Percentiles rank a stretch among this genome's conserved stretches.
Conservation (phyloP, 371 early-diverging fungal species). For the Apophysomyces ossiformis region DNA sequence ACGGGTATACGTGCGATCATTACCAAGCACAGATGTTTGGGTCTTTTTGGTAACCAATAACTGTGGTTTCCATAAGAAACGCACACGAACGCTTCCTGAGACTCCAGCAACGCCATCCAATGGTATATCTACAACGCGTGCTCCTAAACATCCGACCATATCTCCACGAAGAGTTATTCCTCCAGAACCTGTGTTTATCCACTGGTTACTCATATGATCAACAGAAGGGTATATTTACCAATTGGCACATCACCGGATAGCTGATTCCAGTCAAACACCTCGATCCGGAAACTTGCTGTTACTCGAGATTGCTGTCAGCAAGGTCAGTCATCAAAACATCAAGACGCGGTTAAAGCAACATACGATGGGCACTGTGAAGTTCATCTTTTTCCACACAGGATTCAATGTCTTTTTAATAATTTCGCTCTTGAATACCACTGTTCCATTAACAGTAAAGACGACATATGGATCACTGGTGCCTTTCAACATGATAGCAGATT, state of each 20-base stretch:
- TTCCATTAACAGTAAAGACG: constrained; percentile 73
- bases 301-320: constrained; percentile 51
- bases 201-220: neutral
- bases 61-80: constrained; percentile 54
- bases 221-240: constrained; percentile 26
- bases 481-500: neutral
- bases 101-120: constrained; percentile 44
- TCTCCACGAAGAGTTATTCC: constrained; percentile 48
- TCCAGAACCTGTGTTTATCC: constrained; percentile 35
- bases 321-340: constrained; percentile 15
- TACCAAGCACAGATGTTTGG: constrained; percentile 39
- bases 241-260: constrained; percentile 64
- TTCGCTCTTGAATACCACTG: constrained; percentile 78
- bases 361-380: constrained; percentile 72
- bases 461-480: constrained; percentile 88
- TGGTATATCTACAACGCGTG: constrained; percentile 41
- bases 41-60: constrained; percentile 39
- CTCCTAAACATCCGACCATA: constrained; percentile 44
- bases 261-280: constrained; percentile 87
- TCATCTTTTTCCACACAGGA: constrained; percentile 83
- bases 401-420: constrained; percentile 79
- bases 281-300: constrained; percentile 65
- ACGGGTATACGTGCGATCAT: constrained; percentile 20
- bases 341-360: constrained; percentile 16
- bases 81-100: constrained; percentile 37